These are phyloP conservation scores for Quercus mongolica DNA, from an alignment of 306 rosid species.

Conservation along the genomic window DNA sequence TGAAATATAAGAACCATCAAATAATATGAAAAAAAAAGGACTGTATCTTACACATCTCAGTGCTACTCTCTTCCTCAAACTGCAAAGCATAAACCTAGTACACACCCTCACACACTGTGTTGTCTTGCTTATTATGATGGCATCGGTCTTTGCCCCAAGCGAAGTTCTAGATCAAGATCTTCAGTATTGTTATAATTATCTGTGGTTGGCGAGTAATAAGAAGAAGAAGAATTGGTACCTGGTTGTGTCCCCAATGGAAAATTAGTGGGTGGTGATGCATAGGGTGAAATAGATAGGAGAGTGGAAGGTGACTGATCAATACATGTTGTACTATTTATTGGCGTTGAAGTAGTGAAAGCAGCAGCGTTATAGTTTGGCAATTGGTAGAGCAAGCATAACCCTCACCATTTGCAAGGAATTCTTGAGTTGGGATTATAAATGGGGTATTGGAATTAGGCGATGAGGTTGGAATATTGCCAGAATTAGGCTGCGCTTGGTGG, in stretches of 20 bases:
- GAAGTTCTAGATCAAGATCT: constrained; percentile 92
- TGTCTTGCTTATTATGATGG: constrained; percentile 34
- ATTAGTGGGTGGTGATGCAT: constrained; percentile 20
- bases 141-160: constrained; percentile 65
- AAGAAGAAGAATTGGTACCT: constrained; percentile 17
- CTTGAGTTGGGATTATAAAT: constrained; percentile 54
- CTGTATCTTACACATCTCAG: constrained; percentile 25
- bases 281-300: constrained; percentile 54
- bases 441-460: constrained; percentile 18
- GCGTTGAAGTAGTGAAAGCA: constrained; percentile 5
- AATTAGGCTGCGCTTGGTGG: constrained; percentile 42
- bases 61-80: constrained; percentile 16
- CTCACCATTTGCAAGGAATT: constrained; percentile 44
- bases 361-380: constrained; percentile 55
- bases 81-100: constrained; percentile 14
- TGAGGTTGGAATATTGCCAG: constrained; percentile 7
- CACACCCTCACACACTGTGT: background rate
- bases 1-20: constrained; percentile 6
- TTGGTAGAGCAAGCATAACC: constrained; percentile 69
- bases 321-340: constrained; percentile 5
- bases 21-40: constrained; percentile 1
- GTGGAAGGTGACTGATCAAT: constrained; percentile 43
- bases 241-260: constrained; percentile 8
- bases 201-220: background rate
- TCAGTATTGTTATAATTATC: constrained; percentile 22